These are phyloP conservation scores for Cladochytrium tenue DNA, from an alignment of 371 early-diverging fungal genomes.

Conservation along the genomic window DNA sequence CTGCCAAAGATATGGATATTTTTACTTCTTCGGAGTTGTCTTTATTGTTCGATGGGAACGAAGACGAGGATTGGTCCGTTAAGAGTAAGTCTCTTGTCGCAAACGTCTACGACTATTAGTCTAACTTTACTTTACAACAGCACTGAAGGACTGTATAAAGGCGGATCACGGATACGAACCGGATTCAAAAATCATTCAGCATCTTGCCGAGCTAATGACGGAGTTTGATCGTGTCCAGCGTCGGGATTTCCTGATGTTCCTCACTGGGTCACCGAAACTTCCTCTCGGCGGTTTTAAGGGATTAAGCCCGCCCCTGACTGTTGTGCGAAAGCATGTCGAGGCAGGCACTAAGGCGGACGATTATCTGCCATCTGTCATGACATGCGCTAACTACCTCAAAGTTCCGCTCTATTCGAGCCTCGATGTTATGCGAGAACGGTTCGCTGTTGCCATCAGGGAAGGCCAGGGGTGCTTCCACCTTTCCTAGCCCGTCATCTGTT, in stretches of 20 bases:
- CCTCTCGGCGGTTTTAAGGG: conserved; percentile 89
- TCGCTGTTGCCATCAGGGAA: conserved; percentile 78
- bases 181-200: conserved; percentile 68
- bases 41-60: conserved; percentile 54
- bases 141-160: conserved; percentile 69
- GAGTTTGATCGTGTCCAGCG: conserved; percentile 61
- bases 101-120: conserved; percentile 1
- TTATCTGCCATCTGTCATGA: conserved; percentile 93
- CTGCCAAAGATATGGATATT: conserved; percentile 63
- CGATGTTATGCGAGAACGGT: conserved; percentile 66
- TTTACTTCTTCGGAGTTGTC: conserved; percentile 76
- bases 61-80: conserved; percentile 80
- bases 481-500: conserved; percentile 23
- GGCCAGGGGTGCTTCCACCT: conserved; percentile 71
- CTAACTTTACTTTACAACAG: conserved; percentile 33
- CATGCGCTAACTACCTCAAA: conserved; percentile 93
- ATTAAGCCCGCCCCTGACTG: conserved; percentile 81
- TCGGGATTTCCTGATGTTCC: conserved; percentile 84
- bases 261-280: conserved; percentile 88
- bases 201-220: conserved; percentile 69
- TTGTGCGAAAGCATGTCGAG: conserved; percentile 78
- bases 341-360: conserved; percentile 64
- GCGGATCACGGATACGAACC: conserved; percentile 86
- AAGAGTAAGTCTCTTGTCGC: conserved; percentile 49
- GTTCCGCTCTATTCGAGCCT: conserved; percentile 80